These are phyloP conservation scores for Tardiomyces depauwii DNA, from an alignment of 1,139 yeast species.

Conservation along the genomic window DNA sequence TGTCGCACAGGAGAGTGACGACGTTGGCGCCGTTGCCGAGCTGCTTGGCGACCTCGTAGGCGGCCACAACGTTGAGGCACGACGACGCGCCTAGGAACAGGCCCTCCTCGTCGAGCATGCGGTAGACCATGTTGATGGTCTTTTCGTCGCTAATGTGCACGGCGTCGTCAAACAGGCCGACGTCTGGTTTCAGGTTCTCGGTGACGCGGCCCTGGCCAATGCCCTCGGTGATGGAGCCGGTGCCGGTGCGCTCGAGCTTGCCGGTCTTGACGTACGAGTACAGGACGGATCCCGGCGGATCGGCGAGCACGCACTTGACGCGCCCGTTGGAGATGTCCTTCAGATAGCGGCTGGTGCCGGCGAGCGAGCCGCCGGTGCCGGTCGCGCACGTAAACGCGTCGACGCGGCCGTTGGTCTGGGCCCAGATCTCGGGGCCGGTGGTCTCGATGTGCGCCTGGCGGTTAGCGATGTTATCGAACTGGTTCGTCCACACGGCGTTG, in stretches of 20 bases:
- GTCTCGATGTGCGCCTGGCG: slow-evolving; percentile 84
- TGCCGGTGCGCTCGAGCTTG: slow-evolving; percentile 41
- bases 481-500: slow-evolving; percentile 88
- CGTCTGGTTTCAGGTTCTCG: slow-evolving; percentile 62
- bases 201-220: slow-evolving; percentile 94
- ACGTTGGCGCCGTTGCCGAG: slow-evolving; percentile 75
- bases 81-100: slow-evolving; percentile 84
- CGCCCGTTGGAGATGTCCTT: slow-evolving; percentile 50
- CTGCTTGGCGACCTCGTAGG: slow-evolving; percentile 56
- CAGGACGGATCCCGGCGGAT: slow-evolving; percentile 86
- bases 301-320: slow-evolving; percentile 63
- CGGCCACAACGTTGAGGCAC: slow-evolving; percentile 76
- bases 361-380: slow-evolving; percentile 87
- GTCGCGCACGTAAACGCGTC: slow-evolving; percentile 84
- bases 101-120: slow-evolving; percentile 81
- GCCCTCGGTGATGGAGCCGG: slow-evolving; percentile 90
- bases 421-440: slow-evolving; percentile 91
- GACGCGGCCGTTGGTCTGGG: slow-evolving; percentile 70
- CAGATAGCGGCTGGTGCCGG: slow-evolving; percentile 69
- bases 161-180: slow-evolving; percentile 66
- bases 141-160: slow-evolving; percentile 61
- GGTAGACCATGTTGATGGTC: slow-evolving; percentile 70
- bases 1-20: slow-evolving; percentile 77
- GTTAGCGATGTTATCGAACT: slow-evolving; percentile 78
- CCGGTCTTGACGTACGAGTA: slow-evolving; percentile 69